Conservation (phyloP, 106 monocot species). For the Posidonia australis region DNA sequence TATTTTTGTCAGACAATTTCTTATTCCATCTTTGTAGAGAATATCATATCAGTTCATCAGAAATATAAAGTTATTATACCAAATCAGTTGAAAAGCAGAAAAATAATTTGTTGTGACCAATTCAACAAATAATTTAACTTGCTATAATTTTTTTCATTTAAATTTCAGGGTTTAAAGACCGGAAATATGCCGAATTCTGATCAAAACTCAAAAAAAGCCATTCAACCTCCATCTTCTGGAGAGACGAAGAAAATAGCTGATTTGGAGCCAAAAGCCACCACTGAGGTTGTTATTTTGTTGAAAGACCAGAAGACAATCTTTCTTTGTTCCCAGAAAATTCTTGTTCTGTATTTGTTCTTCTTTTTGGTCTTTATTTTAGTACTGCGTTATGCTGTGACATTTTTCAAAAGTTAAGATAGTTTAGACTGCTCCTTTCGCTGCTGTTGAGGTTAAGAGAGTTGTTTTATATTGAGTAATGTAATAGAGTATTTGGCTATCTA, state of each 20-base stretch:
- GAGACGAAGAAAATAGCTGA: constrained; percentile 18
- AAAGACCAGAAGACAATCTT: not conserved
- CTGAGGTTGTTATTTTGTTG: constrained; percentile 20
- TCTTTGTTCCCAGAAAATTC: not conserved
- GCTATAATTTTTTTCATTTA: not conserved
- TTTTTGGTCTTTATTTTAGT: not conserved
- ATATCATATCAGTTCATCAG: no score
- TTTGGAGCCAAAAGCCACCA: constrained; percentile 13
- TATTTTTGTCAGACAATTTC: no score
- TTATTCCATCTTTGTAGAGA: no score
- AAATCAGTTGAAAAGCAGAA: no score
- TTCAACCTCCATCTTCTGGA: constrained; percentile 6
- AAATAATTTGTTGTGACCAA: no score
- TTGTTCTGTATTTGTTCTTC: not conserved
- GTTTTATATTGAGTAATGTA: no score
- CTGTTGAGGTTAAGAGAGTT: no score
- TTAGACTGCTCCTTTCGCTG: no score
- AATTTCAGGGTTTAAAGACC: constrained; percentile 22
- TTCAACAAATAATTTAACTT: not conserved
- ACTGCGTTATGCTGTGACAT: no score
- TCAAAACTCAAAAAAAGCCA: constrained; percentile 20
- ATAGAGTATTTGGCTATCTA: no score
- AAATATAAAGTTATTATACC: no score
- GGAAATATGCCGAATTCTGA: constrained; percentile 22
- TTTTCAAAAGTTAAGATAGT: no score